Conservation (phyloP, 768 basidiomycete genomes). For the Pleurotus eryngii region DNA sequence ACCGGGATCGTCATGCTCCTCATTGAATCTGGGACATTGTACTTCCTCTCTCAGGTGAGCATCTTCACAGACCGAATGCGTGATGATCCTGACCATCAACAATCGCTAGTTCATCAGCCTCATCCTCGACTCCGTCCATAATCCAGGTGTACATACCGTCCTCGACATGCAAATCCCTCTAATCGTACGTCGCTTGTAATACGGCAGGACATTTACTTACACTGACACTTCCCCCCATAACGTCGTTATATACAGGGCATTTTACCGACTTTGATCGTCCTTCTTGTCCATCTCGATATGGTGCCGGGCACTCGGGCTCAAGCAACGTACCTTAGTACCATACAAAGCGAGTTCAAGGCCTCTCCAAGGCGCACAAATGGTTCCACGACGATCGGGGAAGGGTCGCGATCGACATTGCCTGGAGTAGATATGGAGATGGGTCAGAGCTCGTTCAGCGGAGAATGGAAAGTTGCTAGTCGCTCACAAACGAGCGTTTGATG, state of each 20-base stretch:
- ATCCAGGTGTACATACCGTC: slow-evolving; percentile 3
- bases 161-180: slow-evolving; percentile 7
- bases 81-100: not conserved
- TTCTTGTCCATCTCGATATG: slow-evolving; percentile 5
- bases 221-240: not conserved
- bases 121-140: slow-evolving; percentile 1
- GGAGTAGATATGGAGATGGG: not conserved
- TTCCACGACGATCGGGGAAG: not conserved
- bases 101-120: not conserved
- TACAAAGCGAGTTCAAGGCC: slow-evolving; percentile 4
- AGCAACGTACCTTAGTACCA: not conserved
- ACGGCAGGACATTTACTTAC: too few relatives aligned
- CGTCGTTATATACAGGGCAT: not conserved
- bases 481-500: not conserved
- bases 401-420: not conserved
- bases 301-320: slow-evolving; percentile 2
- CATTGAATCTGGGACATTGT: slow-evolving; percentile 1
- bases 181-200: not conserved
- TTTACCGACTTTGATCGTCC: slow-evolving; percentile 6
- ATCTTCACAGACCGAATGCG: not conserved
- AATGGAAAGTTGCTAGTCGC: slow-evolving; percentile 5
- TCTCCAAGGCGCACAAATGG: not conserved
- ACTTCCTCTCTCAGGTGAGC: slow-evolving; percentile 1
- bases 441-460: not conserved
- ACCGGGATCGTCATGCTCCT: slow-evolving; percentile 3